Conservation (phyloP, 441 rosid species). For the Mallotus repandus region DNA sequence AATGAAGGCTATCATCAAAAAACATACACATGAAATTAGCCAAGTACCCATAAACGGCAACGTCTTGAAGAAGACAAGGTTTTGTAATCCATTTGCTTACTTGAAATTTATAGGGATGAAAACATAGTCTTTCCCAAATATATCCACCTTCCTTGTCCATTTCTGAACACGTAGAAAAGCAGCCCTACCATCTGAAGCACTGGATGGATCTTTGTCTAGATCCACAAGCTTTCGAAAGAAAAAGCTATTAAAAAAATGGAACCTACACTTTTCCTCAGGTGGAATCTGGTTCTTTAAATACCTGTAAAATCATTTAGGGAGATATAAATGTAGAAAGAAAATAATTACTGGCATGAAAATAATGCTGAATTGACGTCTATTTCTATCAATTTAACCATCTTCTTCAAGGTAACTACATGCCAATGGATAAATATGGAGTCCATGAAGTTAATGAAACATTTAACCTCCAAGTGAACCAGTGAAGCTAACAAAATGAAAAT, state of each 20-base stretch:
- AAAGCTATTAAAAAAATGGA: conserved; percentile 92
- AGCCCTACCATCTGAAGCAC: conserved; percentile 64
- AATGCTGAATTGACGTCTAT: conserved; percentile 3
- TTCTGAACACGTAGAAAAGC: conserved; percentile 91
- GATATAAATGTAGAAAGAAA: background rate
- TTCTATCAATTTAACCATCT: background rate
- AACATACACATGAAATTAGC: conserved; percentile 28
- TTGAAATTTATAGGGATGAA: conserved; percentile 94
- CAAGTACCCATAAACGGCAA: background rate
- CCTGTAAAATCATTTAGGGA: conserved; percentile 35
- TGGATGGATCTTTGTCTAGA: conserved; percentile 75
- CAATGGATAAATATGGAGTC: background rate
- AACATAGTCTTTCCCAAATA: conserved; percentile 86
- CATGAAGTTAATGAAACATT: background rate
- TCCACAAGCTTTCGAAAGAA: conserved; percentile 97
- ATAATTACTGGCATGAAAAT: background rate
- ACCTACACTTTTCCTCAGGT: conserved; percentile 55
- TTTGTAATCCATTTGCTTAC: conserved; percentile 37
- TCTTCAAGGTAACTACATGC: background rate
- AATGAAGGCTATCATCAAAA: conserved; percentile 62
- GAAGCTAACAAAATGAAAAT: background rate
- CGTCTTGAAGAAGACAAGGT: conserved; percentile 2
- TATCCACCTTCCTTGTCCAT: conserved; percentile 93
- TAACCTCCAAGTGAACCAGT: conserved; percentile 4
- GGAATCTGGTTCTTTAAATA: conserved; percentile 69